phyloP scores from a whole-genome alignment of 495 filamentous ascomycete species.

The Penicillium diatomitis region DNA sequence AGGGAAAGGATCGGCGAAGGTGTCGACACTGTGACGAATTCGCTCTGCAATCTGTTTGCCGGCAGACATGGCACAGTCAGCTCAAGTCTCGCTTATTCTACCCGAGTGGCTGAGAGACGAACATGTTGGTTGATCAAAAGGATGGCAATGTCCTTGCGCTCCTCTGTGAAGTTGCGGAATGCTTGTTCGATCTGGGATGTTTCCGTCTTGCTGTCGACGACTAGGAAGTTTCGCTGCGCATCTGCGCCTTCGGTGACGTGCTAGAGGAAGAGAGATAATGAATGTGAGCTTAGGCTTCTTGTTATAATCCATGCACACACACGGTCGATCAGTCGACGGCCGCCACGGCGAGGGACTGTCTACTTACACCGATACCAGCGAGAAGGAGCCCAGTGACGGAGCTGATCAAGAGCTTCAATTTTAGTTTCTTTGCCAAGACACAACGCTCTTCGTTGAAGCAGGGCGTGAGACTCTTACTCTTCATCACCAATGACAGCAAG shows the following conservation, averaged over 20 bases:
- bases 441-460: background rate
- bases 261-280: slow-evolving; percentile 21
- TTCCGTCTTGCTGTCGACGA: slow-evolving; percentile 90
- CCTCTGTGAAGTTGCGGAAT: slow-evolving; percentile 78
- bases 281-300: background rate
- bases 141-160: slow-evolving; percentile 93
- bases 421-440: background rate
- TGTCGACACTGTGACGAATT: slow-evolving; percentile 66
- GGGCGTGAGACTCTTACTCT: slow-evolving; percentile 40
- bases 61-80: too few species aligned
- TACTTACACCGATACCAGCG: slow-evolving; percentile 84
- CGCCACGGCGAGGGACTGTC: background rate
- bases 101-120: slow-evolving; percentile 18
- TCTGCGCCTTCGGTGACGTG: slow-evolving; percentile 74
- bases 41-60: slow-evolving; percentile 70
- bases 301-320: background rate
- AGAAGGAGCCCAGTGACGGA: slow-evolving; percentile 91
- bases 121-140: slow-evolving; percentile 98
- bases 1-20: slow-evolving; percentile 46
- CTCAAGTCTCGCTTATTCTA: too few species aligned
- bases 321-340: too few species aligned
- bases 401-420: slow-evolving; percentile 42
- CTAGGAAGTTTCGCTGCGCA: slow-evolving; percentile 91
- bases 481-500: slow-evolving; percentile 97
- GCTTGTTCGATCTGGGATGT: slow-evolving; percentile 79